Conservation (phyloP, 192 early-diverging fungal species). For the Entomortierella chlamydospora region DNA sequence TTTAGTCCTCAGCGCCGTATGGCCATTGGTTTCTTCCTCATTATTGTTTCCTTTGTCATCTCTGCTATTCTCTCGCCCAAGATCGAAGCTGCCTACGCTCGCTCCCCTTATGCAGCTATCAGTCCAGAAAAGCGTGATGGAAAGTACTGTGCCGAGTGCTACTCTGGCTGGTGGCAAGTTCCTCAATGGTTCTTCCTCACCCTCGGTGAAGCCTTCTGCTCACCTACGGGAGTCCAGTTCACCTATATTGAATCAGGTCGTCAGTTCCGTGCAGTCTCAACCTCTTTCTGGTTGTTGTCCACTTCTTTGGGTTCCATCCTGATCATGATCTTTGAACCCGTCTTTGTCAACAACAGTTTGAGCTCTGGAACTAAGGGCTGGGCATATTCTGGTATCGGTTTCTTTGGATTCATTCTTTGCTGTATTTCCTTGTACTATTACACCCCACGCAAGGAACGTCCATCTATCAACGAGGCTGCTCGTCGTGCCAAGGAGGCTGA, state of each 20-base stretch:
- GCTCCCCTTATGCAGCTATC: background rate
- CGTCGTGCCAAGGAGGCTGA: constrained; percentile 45
- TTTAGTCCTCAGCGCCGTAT: constrained; percentile 65
- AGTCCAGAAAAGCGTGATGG: constrained; percentile 24
- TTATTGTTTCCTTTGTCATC: constrained; percentile 60
- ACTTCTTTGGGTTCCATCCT: constrained; percentile 57
- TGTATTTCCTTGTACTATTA: constrained; percentile 41
- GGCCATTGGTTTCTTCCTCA: constrained; percentile 64
- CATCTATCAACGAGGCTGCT: constrained; percentile 52
- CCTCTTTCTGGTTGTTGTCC: constrained; percentile 68
- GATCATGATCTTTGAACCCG: constrained; percentile 46
- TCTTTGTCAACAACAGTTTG: constrained; percentile 10
- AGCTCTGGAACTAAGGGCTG: constrained; percentile 19
- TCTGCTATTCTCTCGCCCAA: constrained; percentile 36
- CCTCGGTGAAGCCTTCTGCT: constrained; percentile 67
- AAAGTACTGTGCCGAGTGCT: constrained; percentile 39
- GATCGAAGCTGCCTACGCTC: constrained; percentile 26
- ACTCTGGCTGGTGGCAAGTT: constrained; percentile 54
- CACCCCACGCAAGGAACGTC: constrained; percentile 39
- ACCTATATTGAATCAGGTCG: constrained; percentile 74
- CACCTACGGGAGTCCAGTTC: constrained; percentile 73
- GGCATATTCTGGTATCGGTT: constrained; percentile 47
- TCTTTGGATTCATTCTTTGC: constrained; percentile 46
- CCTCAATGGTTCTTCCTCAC: constrained; percentile 68
- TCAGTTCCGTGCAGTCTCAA: constrained; percentile 66